Base-by-base conservation (phyloP, 345 rosid genomes). In the Arabidopsis suecica region DNA sequence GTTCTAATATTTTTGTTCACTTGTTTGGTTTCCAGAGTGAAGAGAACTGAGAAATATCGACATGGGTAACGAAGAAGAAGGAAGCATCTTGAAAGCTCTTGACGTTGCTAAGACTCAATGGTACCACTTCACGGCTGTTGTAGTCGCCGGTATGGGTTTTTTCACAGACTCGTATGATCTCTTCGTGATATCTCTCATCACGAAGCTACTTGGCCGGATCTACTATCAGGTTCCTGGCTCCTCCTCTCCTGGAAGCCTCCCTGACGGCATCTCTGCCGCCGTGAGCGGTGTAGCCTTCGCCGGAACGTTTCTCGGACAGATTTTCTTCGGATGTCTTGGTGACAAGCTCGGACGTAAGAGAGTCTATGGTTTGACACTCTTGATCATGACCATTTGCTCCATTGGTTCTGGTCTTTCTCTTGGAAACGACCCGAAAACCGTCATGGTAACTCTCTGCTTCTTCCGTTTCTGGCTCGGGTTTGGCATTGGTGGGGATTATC, bases 391-490 rank as follows among this genome's bases (percentile, higher is more conserved):
- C 25, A 0, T 84, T 5, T 79, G 84, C 80, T 86, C 93, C 1
- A 1, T 91, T 9, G 84, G 79, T 16, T 87, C 89, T 3, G 91
- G 90, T 2, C 90, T 88, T 48, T 87, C 93, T 56, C 82, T 86
- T 6, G 82, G 91, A 7, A 36, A n/a, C 0, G 62, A 38, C n/a
- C 65, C 89, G 1, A 79, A 81, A 54, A 20, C 76, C n/a, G 90
- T 87, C 28, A 80, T 88, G 59, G 33, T 89, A 5, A 84, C 91
- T 5, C 89, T 90, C 16, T 86, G 93, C 65, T 90, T 90, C 82
- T 90, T 86, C 66, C 83, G 93, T n/a, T 88, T 90, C 79, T 90
- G 96, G 96, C 88, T 90, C 6, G 96, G 96, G 23, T 88, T 88
- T 14, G 96, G 96, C 22, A 88, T 88, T 13, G 96, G 96, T 2